A percentile compares a stretch with the other conserved stretches of the same genome.
Conservation (phyloP, 345 rosid genomes). For the Raphanus sativus region DNA sequence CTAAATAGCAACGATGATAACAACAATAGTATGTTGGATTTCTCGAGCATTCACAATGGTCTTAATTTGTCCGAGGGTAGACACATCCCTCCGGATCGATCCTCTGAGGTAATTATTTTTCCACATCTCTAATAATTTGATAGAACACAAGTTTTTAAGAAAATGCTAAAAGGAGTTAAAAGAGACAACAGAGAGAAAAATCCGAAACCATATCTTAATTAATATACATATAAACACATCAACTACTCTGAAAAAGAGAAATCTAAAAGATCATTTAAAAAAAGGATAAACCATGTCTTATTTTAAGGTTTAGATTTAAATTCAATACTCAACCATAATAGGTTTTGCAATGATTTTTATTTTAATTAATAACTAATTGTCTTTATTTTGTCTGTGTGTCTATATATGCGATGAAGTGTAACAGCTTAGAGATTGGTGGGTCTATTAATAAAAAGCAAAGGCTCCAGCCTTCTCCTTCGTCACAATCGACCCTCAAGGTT, state of each 20-base stretch:
- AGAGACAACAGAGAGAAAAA: background rate
- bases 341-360: background rate
- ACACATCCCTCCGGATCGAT: slow-evolving; percentile 68
- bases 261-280: slow-evolving; percentile 15
- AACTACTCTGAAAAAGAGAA: slow-evolving; percentile 3
- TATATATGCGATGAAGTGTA: slow-evolving; percentile 49
- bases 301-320: slow-evolving; percentile 24
- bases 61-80: slow-evolving; percentile 52
- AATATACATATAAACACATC: slow-evolving; percentile 9
- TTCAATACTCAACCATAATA: slow-evolving; percentile 9
- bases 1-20: slow-evolving; percentile 38
- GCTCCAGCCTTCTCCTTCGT: slow-evolving; percentile 73
- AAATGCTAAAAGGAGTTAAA: background rate
- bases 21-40: slow-evolving; percentile 60
- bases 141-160: background rate
- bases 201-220: background rate
- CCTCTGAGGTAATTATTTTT: slow-evolving; percentile 60
- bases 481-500: slow-evolving; percentile 85
- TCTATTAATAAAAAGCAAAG: slow-evolving; percentile 79
- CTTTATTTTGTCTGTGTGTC: slow-evolving; percentile 16
- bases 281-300: slow-evolving; percentile 14
- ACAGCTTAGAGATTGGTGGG: slow-evolving; percentile 75
- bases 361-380: background rate
- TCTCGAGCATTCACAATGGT: slow-evolving; percentile 47
- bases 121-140: background rate